A percentile compares a stretch with the other conserved stretches of the same genome.
Evolutionary conservation across 495 filamentous ascomycete species (phyloP).

Genomic region (Penicillium salamii): DNA sequence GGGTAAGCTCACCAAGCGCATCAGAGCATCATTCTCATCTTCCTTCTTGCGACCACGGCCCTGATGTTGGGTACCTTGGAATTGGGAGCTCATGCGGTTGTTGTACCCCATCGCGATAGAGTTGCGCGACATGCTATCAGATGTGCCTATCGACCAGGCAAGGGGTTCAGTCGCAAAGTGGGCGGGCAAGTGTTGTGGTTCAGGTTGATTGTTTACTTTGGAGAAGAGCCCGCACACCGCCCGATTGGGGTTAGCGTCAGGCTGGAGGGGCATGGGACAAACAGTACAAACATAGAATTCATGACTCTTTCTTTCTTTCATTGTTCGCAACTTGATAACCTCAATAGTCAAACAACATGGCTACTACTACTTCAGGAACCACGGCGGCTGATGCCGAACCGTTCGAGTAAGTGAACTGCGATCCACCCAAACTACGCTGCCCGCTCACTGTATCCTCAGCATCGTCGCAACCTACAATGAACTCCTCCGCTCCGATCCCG

Average conservation of each 20-base stretch:
- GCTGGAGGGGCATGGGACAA: conserved; percentile 39
- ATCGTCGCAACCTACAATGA: conserved; percentile 59
- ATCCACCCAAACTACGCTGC: not conserved
- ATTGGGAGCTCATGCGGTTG: conserved; percentile 72
- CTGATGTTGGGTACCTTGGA: conserved; percentile 58
- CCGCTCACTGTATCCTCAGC: conserved; percentile 30
- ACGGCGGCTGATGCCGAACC: conserved; percentile 29
- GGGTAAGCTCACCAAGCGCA: conserved; percentile 66
- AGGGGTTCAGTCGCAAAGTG: conserved; percentile 3
- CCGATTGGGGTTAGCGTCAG: conserved; percentile 34
- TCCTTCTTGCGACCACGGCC: conserved; percentile 68
- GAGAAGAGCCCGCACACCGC: conserved; percentile 29
- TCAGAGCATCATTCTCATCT: conserved; percentile 80
- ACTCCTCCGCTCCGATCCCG: conserved; percentile 63
- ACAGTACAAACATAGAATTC: conserved; percentile 43
- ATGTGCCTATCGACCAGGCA: conserved; percentile 3
- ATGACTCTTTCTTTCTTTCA: conserved; percentile 28
- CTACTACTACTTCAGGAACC: conserved; percentile 23
- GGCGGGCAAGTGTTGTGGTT: conserved; percentile 21
- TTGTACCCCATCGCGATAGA: conserved; percentile 54
- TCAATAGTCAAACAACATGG: conserved; percentile 28
- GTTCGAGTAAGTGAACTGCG: conserved; percentile 41
- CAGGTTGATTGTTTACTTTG: conserved; percentile 38
- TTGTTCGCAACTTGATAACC: not conserved
- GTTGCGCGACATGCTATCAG: conserved; percentile 4